Evolutionary conservation across 2,329 filamentous ascomycete species (phyloP), one percentile per base, ranked within the genome.

Genomic region (Cladosporium sp.): DNA sequence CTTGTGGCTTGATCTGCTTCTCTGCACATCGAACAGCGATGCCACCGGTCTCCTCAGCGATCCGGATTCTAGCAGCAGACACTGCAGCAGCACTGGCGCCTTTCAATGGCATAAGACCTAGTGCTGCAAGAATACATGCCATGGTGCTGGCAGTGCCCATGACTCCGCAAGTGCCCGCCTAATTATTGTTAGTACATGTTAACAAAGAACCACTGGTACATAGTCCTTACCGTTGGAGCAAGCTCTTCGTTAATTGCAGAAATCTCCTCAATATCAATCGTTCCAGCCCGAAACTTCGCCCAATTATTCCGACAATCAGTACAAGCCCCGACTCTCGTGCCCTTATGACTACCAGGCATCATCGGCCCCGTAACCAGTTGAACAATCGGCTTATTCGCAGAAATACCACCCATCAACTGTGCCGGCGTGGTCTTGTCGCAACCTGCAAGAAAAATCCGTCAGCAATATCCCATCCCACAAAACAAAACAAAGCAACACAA

Each of bases 341-440:
- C 85, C 11, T 75, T 72, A 54, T 84, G 78, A 33, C 78, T 85
- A 0, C 85, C 85, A 0, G 85, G 83, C 78, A 88, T 82, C 84
- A 89, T 88, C 0, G 85, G 85, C 0, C 85, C 85, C 0, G 84
- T 88, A 0, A 87, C 77, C 0, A 88, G 69, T 19, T 82, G 84
- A 2, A 88, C 61, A 1, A 86, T 76, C 0, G 84, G 84, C 60
- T 87, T 88, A 55, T 88, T 86, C 0, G 84, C 84, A 0, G 83
- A 87, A 13, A 88, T 84, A 0, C 79, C 84, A 1, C 85, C 85
- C 85, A 89, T 88, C 1, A 88, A 64, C 60, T 88, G 85, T 1
- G 85, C 85, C 0, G 85, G 85, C 0, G 83, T 81, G 0, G 84
- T 88, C 67, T 88, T 88, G 61, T 88, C 85, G 57, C 85, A 88